Evolutionary conservation across 139 green algal genomes (phyloP).

Genomic region (Volvox reticuliferus): DNA sequence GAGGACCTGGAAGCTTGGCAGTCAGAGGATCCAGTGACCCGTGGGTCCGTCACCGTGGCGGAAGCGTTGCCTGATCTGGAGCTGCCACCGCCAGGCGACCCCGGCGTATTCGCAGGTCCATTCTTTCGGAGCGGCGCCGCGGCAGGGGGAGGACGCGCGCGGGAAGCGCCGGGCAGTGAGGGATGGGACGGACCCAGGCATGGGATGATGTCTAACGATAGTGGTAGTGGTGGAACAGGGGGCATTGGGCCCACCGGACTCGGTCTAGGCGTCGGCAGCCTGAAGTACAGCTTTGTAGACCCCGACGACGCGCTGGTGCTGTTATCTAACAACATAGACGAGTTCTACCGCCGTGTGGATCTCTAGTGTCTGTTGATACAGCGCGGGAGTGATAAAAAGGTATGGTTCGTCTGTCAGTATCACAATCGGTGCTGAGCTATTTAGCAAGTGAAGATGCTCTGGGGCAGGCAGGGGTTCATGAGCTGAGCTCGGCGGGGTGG

Average conservation of each 20-base stretch:
- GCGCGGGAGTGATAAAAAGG: background rate
- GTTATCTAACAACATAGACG: slow-evolving; percentile 21
- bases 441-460: too few species aligned
- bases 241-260: background rate
- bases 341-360: slow-evolving; percentile 36
- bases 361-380: background rate
- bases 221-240: background rate
- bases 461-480: too few species aligned
- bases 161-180: background rate
- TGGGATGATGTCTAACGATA: background rate
- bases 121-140: background rate
- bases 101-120: background rate
- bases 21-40: background rate
- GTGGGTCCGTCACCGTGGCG: slow-evolving; percentile 2
- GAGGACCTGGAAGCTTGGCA: slow-evolving; percentile 40
- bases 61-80: slow-evolving; percentile 13
- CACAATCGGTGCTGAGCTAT: too few species aligned
- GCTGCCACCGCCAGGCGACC: slow-evolving; percentile 25
- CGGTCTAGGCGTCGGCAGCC: background rate
- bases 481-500: too few species aligned
- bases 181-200: background rate
- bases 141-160: background rate
- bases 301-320: slow-evolving; percentile 28
- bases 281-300: background rate
- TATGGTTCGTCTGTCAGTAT: too few species aligned